A percentile compares a stretch with the other conserved stretches of the same genome.
Evolutionary conservation across 495 filamentous ascomycete species (phyloP).

Genomic region (Aspergillus sclerotiicarbonarius): DNA sequence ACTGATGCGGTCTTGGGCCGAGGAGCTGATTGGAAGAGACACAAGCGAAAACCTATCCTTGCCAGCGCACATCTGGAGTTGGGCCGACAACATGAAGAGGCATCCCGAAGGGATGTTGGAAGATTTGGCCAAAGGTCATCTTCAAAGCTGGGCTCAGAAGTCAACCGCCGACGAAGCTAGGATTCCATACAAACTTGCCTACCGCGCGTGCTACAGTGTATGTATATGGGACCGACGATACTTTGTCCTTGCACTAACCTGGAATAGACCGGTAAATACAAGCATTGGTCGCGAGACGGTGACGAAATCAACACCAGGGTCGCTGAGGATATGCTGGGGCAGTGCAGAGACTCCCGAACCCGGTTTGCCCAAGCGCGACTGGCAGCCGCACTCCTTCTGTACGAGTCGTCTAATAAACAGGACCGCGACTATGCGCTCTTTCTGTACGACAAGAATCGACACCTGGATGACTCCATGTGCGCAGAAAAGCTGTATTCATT

Average conservation of each 20-base stretch:
- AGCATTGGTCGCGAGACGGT: not conserved
- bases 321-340: not conserved
- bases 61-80: not conserved
- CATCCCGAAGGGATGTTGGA: not conserved
- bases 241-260: not conserved
- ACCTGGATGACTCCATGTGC: not conserved
- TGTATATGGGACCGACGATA: too few relatives aligned
- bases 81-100: not conserved
- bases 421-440: not conserved
- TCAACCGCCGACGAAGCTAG: not conserved
- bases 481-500: not conserved
- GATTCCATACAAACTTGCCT: not conserved
- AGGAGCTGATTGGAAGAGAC: not conserved
- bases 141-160: not conserved
- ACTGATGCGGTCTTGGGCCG: not conserved
- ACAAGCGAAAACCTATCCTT: not conserved
- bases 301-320: not conserved
- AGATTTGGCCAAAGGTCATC: not conserved
- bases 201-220: not conserved
- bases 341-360: not conserved
- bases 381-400: not conserved
- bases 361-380: not conserved
- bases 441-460: not conserved
- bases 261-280: not conserved
- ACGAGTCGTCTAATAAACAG: not conserved